Conservation (phyloP, 139 green algal species). For the Zygnema circumcarinatum region DNA sequence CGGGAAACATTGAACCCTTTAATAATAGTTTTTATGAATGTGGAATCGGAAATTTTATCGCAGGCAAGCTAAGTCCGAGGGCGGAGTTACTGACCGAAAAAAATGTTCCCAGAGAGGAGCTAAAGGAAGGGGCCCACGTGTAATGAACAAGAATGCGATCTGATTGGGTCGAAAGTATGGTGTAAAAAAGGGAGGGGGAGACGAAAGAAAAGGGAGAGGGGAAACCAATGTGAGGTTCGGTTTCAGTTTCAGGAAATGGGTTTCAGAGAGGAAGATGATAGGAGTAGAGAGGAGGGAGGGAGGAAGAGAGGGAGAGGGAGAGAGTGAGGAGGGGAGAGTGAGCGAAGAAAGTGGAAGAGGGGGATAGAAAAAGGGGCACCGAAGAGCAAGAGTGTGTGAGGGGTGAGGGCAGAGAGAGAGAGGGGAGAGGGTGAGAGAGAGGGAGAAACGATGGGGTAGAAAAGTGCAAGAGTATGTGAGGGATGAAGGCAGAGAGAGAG, state of each 20-base stretch:
- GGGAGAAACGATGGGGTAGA: too few relatives aligned
- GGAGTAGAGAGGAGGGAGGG: neutral
- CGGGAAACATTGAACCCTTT: too few relatives aligned
- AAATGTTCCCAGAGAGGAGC: slow-evolving; percentile 33
- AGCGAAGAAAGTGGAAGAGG: neutral
- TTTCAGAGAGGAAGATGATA: neutral
- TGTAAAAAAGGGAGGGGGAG: neutral
- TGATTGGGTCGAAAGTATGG: neutral
- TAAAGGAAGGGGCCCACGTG: slow-evolving; percentile 6
- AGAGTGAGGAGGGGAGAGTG: neutral
- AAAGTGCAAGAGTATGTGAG: neutral
- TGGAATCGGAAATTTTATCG: neutral
- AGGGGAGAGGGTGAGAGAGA: neutral
- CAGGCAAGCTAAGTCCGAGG: neutral
- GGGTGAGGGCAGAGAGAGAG: neutral
- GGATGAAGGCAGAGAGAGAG: neutral
- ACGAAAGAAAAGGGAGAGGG: neutral
- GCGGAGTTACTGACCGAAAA: slow-evolving; percentile 9
- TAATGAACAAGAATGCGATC: slow-evolving; percentile 39
- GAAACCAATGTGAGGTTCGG: neutral
- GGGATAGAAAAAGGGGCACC: neutral
- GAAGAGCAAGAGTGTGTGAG: neutral
- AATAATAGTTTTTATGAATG: too few relatives aligned
- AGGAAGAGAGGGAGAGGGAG: neutral
- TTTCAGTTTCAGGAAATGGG: too few relatives aligned